These are phyloP conservation scores for Aureobasidium sp. DNA, from an alignment of 2,329 filamentous ascomycete species.

Conservation along the genomic window DNA sequence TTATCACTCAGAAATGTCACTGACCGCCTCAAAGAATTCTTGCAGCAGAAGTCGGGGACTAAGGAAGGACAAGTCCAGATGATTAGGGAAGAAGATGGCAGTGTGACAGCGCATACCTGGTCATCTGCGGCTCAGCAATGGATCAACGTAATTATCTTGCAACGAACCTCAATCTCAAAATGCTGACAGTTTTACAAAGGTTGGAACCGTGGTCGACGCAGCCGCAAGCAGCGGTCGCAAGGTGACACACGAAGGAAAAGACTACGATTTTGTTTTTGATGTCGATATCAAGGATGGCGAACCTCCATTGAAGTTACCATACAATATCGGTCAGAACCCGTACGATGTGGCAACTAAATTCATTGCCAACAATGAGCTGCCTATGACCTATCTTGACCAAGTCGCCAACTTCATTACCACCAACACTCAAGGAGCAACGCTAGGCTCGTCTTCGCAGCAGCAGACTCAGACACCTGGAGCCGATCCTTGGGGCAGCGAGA, in stretches of 20 bases:
- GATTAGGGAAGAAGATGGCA: slow-evolving; percentile 75
- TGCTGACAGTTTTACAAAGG: slow-evolving; percentile 38
- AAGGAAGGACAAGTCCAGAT: slow-evolving; percentile 95
- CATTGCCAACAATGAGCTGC: slow-evolving; percentile 79
- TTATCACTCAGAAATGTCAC: not conserved
- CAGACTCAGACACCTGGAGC: slow-evolving; percentile 45
- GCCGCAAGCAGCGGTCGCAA: slow-evolving; percentile 67
- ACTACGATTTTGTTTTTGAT: slow-evolving; percentile 95
- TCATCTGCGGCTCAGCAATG: slow-evolving; percentile 47
- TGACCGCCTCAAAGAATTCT: slow-evolving; percentile 54
- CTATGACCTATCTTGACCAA: slow-evolving; percentile 79
- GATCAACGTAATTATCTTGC: slow-evolving; percentile 16
- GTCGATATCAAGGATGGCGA: slow-evolving; percentile 94
- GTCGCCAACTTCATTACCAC: slow-evolving; percentile 87
- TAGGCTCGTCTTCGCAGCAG: slow-evolving; percentile 48
- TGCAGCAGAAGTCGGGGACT: slow-evolving; percentile 74
- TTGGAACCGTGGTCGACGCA: slow-evolving; percentile 91
- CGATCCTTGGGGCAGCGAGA: slow-evolving; percentile 73
- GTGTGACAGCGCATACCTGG: slow-evolving; percentile 83
- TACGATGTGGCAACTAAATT: slow-evolving; percentile 91
- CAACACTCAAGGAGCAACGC: slow-evolving; percentile 78
- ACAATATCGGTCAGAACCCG: slow-evolving; percentile 84
- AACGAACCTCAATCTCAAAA: not conserved
- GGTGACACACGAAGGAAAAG: slow-evolving; percentile 66
- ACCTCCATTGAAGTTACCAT: slow-evolving; percentile 86